phyloP scores from a whole-genome alignment of 306 rosid genomes.

The Cyamopsis tetragonoloba region DNA sequence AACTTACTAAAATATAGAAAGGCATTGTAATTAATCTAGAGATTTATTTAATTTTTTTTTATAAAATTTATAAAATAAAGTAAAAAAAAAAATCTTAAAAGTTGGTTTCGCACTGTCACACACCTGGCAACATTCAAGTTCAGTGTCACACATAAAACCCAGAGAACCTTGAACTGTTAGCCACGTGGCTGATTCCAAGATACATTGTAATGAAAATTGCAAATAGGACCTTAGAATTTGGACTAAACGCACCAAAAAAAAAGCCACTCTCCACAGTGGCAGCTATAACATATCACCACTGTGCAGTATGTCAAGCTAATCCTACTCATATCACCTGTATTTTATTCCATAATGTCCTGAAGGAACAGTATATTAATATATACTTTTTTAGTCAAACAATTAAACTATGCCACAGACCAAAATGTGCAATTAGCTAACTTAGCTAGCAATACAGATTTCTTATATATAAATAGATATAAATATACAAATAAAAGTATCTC shows the following conservation, averaged over 20 bases:
- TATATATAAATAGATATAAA: background rate
- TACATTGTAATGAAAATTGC: constrained; percentile 5
- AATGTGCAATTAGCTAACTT: constrained; percentile 25
- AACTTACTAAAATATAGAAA: no score
- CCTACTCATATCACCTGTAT: constrained; percentile 4
- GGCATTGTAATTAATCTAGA: no score
- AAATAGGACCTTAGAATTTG: constrained; percentile 31
- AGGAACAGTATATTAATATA: constrained; percentile 9
- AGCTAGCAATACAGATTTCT: background rate
- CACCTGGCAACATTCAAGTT: constrained; percentile 43
- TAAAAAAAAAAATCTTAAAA: no score
- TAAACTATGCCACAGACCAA: constrained; percentile 35
- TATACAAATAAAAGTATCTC: background rate
- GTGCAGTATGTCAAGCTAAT: background rate
- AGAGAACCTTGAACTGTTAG: constrained; percentile 35
- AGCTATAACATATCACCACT: background rate
- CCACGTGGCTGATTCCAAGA: constrained; percentile 30
- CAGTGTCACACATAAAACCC: constrained; percentile 29
- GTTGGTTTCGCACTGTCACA: constrained; percentile 41
- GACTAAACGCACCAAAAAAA: constrained; percentile 30
- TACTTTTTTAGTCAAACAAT: constrained; percentile 46
- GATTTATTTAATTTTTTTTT: background rate
- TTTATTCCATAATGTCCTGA: background rate
- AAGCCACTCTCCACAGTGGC: constrained; percentile 28
- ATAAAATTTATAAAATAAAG: no score